Conservation (phyloP, 768 basidiomycete species). For the Gyrodon lividus region DNA sequence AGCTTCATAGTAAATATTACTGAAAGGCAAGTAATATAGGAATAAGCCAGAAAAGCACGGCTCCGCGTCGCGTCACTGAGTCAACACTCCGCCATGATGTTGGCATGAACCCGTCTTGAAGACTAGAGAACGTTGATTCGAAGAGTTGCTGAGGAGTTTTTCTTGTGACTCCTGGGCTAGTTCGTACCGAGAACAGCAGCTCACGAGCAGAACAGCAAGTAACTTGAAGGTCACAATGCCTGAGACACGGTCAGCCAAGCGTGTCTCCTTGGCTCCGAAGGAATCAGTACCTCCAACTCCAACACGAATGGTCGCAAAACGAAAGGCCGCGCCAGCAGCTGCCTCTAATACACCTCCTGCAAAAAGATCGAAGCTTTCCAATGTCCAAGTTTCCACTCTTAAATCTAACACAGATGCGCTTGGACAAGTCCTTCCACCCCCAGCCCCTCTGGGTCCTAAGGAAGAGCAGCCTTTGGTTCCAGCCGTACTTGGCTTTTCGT, state of each 20-base stretch:
- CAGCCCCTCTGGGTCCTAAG: neutral
- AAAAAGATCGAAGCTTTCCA: constrained; percentile 3
- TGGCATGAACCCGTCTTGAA: too few relatives aligned
- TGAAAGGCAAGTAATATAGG: too few relatives aligned
- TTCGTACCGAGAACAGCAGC: neutral
- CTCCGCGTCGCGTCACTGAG: too few relatives aligned
- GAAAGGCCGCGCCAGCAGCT: constrained; percentile 12
- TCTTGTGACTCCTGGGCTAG: neutral
- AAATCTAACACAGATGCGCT: neutral
- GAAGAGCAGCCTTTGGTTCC: constrained; percentile 49
- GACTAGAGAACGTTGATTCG: too few relatives aligned
- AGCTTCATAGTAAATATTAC: too few relatives aligned
- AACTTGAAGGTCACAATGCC: constrained; percentile 29
- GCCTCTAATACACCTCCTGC: constrained; percentile 1
- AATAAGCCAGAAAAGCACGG: too few relatives aligned
- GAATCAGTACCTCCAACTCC: constrained; percentile 1
- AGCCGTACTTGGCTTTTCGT: constrained; percentile 71
- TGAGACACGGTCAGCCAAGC: constrained; percentile 33
- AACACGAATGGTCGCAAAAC: constrained; percentile 13
- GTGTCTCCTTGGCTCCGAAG: constrained; percentile 8
- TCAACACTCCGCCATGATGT: too few relatives aligned
- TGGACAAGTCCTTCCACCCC: constrained; percentile 1
- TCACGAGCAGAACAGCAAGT: neutral
- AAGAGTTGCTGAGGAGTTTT: too few relatives aligned
- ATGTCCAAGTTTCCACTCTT: neutral